These are phyloP conservation scores for Tetrahymena thermophila DNA, from an alignment of 73 alveolate species.

Conservation along the genomic window DNA sequence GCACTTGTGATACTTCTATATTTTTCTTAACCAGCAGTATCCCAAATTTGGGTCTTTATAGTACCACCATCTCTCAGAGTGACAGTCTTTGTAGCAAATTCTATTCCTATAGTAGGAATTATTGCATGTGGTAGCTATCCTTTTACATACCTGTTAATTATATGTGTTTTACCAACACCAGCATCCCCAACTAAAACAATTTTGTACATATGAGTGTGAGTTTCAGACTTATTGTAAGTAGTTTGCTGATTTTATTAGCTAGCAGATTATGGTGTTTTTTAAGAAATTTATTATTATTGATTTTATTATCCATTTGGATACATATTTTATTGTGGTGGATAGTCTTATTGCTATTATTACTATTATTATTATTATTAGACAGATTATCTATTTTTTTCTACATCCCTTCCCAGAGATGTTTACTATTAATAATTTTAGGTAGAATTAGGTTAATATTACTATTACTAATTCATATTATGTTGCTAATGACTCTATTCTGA, in stretches of 20 bases:
- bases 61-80: slow-evolving; percentile 70
- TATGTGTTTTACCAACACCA: slow-evolving; percentile 73
- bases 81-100: slow-evolving; percentile 75
- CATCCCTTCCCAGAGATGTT: not conserved
- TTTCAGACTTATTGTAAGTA: not conserved
- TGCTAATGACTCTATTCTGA: not conserved
- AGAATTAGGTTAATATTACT: not conserved
- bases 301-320: not conserved
- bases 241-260: not conserved
- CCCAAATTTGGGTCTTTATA: slow-evolving; percentile 77
- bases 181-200: slow-evolving; percentile 69
- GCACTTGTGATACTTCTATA: slow-evolving; percentile 78
- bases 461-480: not conserved
- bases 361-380: not conserved
- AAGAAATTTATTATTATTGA: not conserved
- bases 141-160: slow-evolving; percentile 40
- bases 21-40: slow-evolving; percentile 82
- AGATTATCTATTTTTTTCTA: not conserved
- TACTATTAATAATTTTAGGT: not conserved
- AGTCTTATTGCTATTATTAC: not conserved
- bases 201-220: slow-evolving; percentile 29
- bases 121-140: slow-evolving; percentile 11
- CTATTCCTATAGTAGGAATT: slow-evolving; percentile 57
- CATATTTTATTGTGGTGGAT: not conserved
- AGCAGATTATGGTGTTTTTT: not conserved